A percentile compares a stretch with the other conserved stretches of the same genome.
phyloP scores from a whole-genome alignment of 169 alveolate genomes.

The Theileria annulata region DNA sequence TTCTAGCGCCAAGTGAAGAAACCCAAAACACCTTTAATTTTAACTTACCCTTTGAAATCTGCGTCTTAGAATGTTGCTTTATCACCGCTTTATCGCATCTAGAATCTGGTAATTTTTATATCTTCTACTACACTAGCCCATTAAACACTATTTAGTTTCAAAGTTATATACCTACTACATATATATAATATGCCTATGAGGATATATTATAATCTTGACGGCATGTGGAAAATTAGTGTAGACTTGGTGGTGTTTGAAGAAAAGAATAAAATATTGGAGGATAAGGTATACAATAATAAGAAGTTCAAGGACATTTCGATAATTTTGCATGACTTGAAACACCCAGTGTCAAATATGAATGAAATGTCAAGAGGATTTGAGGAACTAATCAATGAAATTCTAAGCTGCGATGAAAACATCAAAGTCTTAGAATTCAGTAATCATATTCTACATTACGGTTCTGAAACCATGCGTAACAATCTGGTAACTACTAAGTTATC shows the following conservation, averaged over 20 bases:
- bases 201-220: no score
- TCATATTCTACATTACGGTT: slow-evolving; percentile 36
- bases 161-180: no score
- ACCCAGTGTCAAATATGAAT: slow-evolving; percentile 66
- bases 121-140: no score
- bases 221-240: not conserved
- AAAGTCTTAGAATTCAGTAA: slow-evolving; percentile 39
- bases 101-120: slow-evolving; percentile 57
- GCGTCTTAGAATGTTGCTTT: slow-evolving; percentile 80
- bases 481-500: slow-evolving; percentile 68
- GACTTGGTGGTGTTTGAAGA: slow-evolving; percentile 37
- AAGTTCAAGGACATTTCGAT: slow-evolving; percentile 68
- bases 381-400: slow-evolving; percentile 54
- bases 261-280: slow-evolving; percentile 35
- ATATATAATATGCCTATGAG: no score
- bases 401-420: slow-evolving; percentile 12
- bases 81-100: slow-evolving; percentile 76
- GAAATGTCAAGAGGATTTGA: slow-evolving; percentile 52
- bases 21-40: slow-evolving; percentile 4
- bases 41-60: slow-evolving; percentile 77
- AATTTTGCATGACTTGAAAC: slow-evolving; percentile 78
- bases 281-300: slow-evolving; percentile 48
- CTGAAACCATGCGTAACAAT: slow-evolving; percentile 12
- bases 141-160: no score
- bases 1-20: slow-evolving; percentile 20